These are phyloP conservation scores for Podospora conica DNA, from an alignment of 495 filamentous ascomycete genomes.

Conservation along the genomic window DNA sequence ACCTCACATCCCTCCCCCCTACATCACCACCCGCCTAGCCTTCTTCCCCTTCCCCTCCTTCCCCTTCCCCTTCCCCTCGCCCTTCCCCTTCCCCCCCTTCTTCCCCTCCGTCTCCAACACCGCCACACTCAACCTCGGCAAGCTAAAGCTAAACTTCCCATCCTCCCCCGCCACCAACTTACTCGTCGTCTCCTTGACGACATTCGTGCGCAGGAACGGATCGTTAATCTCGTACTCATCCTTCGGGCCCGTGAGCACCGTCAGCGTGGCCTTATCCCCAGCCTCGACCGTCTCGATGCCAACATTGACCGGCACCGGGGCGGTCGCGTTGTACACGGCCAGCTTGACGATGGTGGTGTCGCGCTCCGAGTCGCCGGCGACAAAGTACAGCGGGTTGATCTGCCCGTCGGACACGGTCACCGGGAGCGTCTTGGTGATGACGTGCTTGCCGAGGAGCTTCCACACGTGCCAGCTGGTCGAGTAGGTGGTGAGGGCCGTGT, in stretches of 20 bases:
- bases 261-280: conserved; percentile 47
- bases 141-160: conserved; percentile 43
- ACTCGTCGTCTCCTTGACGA: conserved; percentile 37
- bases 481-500: conserved; percentile 45
- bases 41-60: neutral
- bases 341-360: conserved; percentile 50
- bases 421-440: conserved; percentile 51
- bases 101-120: conserved; percentile 39
- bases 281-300: conserved; percentile 47
- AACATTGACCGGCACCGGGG: conserved; percentile 42
- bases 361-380: conserved; percentile 37
- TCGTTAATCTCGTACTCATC: conserved; percentile 37
- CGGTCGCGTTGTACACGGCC: conserved; percentile 59
- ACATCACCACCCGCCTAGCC: neutral
- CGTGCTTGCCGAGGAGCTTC: conserved; percentile 47
- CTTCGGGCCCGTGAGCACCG: conserved; percentile 49
- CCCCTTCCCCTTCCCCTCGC: neutral
- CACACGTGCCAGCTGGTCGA: conserved; percentile 40
- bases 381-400: conserved; percentile 55
- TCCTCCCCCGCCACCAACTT: conserved; percentile 39
- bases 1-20: neutral
- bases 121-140: conserved; percentile 48
- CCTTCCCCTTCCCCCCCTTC: neutral
- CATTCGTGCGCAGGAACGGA: conserved; percentile 29
- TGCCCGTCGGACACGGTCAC: conserved; percentile 36